Evolutionary conservation across 345 rosid species (phyloP).

Genomic region (Boechera retrofracta): DNA sequence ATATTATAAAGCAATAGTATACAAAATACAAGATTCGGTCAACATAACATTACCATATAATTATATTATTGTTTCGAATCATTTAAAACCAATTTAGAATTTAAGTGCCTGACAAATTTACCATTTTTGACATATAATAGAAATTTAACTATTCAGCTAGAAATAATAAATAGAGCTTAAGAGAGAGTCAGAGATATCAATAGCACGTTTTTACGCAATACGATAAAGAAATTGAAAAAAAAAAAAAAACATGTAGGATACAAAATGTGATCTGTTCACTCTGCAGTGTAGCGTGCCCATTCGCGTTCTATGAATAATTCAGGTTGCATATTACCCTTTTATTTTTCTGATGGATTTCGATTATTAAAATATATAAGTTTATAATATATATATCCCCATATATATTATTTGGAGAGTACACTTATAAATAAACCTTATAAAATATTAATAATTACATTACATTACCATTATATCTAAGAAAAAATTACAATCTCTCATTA

Average conservation of each 20-base stretch:
- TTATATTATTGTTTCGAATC: neutral
- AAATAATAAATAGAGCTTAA: neutral
- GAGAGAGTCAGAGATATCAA: neutral
- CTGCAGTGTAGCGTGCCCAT: conserved; percentile 15
- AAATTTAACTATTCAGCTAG: neutral
- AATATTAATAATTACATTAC: no score
- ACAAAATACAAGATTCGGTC: conserved; percentile 25
- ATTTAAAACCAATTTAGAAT: conserved; percentile 18
- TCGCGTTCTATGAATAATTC: conserved; percentile 1
- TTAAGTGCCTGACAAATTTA: conserved; percentile 13
- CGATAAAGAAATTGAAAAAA: neutral
- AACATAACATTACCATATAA: conserved; percentile 9
- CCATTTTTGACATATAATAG: neutral
- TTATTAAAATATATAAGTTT: no score
- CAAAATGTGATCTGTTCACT: conserved; percentile 12
- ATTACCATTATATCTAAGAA: no score
- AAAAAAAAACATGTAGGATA: neutral
- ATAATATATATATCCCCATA: no score
- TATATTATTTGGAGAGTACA: no score
- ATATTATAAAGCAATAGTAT: neutral
- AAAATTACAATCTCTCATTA: no score
- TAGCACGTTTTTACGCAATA: conserved; percentile 28
- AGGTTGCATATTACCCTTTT: conserved; percentile 6
- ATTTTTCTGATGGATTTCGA: no score
- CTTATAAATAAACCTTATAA: no score